A percentile compares a stretch with the other conserved stretches of the same genome.
Evolutionary conservation across 345 rosid species (phyloP).

Genomic region (Hirschfeldia incana): DNA sequence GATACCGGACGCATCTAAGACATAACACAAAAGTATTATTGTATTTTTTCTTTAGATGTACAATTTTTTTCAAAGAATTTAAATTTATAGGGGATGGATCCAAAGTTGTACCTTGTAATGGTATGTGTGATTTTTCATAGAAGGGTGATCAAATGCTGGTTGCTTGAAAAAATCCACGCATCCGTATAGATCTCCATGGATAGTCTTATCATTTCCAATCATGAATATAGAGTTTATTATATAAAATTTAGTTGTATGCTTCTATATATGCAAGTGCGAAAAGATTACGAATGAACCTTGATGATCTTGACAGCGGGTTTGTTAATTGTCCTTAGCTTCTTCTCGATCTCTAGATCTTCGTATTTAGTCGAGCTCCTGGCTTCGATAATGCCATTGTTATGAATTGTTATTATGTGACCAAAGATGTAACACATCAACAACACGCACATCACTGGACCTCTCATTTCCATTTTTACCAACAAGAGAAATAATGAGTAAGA

Average conservation of each 20-base stretch:
- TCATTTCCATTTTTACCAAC: slow-evolving; percentile 5
- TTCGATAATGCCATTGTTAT: slow-evolving; percentile 6
- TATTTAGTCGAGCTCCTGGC: slow-evolving; percentile 16
- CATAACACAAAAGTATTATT: neutral
- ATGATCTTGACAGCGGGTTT: slow-evolving; percentile 31
- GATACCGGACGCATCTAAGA: slow-evolving; percentile 25
- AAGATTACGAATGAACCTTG: slow-evolving; percentile 14
- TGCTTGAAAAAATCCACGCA: slow-evolving; percentile 36
- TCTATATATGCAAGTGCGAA: neutral
- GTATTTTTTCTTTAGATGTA: neutral
- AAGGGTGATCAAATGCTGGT: slow-evolving; percentile 36
- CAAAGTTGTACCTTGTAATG: slow-evolving; percentile 20
- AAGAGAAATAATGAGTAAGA: neutral
- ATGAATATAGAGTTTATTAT: neutral
- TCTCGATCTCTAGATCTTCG: slow-evolving; percentile 19
- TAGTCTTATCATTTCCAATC: slow-evolving; percentile 12
- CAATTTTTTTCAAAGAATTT: neutral
- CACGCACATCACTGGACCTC: neutral
- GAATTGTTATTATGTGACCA: neutral
- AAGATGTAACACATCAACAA: slow-evolving; percentile 15
- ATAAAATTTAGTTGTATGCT: neutral
- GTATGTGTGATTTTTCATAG: slow-evolving; percentile 34
- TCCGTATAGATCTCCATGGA: slow-evolving; percentile 27
- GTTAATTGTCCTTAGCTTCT: slow-evolving; percentile 13
- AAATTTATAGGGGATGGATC: neutral